These are phyloP conservation scores for Detonula confervacea DNA, from an alignment of 352 stramenopile species.

Conservation along the genomic window DNA sequence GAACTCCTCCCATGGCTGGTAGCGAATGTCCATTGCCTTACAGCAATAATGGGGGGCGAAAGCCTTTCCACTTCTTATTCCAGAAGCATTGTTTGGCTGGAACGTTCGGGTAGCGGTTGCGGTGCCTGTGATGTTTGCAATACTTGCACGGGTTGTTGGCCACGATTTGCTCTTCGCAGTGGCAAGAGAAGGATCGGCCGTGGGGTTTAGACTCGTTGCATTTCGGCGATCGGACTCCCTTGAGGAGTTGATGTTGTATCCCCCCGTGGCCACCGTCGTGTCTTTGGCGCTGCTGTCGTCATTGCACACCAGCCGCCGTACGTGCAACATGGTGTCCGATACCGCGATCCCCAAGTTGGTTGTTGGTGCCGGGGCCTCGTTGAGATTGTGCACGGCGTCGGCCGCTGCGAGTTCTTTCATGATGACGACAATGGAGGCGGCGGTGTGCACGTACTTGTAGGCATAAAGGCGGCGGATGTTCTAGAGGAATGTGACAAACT, in stretches of 20 bases:
- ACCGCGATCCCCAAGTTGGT: too few relatives aligned
- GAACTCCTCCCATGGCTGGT: not conserved
- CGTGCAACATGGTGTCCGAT: not conserved
- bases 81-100: slow-evolving; percentile 9
- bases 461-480: slow-evolving; percentile 14
- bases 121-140: slow-evolving; percentile 18
- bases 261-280: not conserved
- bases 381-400: slow-evolving; percentile 14
- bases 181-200: too few relatives aligned
- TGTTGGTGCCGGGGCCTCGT: slow-evolving; percentile 11
- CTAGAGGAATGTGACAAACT: slow-evolving; percentile 2
- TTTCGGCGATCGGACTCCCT: not conserved
- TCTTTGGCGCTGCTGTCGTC: not conserved
- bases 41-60: slow-evolving; percentile 5
- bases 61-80: slow-evolving; percentile 29
- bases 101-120: slow-evolving; percentile 1
- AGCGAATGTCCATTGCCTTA: not conserved
- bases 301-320: not conserved
- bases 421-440: slow-evolving; percentile 5
- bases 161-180: not conserved
- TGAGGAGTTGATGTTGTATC: not conserved
- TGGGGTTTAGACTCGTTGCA: too few relatives aligned
- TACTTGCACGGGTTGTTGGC: slow-evolving; percentile 29
- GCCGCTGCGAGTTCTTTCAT: slow-evolving; percentile 10
- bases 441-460: slow-evolving; percentile 26